phyloP scores from a whole-genome alignment of 2,329 filamentous ascomycete species.

The Aspergillus floridensis region DNA sequence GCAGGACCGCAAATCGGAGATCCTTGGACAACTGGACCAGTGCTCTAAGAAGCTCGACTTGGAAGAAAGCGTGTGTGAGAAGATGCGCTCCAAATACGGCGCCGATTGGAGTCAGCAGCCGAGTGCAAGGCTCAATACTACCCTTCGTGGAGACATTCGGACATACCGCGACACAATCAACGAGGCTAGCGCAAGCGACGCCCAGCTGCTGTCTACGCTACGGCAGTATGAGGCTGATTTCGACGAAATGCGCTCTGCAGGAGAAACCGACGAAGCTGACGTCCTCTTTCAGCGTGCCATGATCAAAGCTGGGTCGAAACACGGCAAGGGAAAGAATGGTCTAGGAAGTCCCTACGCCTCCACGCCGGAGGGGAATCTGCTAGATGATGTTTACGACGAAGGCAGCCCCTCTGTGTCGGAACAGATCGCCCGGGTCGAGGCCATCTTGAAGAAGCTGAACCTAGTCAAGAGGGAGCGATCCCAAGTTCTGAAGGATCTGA shows the following conservation, averaged over 20 bases:
- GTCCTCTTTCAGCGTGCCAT: conserved; percentile 84
- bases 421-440: conserved; percentile 85
- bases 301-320: conserved; percentile 66
- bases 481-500: conserved; percentile 92
- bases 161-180: conserved; percentile 87
- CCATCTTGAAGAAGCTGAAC: conserved; percentile 85
- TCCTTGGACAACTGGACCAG: conserved; percentile 70
- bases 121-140: conserved; percentile 83
- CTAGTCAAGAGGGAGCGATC: conserved; percentile 87
- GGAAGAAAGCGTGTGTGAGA: conserved; percentile 97
- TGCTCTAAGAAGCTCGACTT: conserved; percentile 88
- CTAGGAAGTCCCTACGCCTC: conserved; percentile 57
- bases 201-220: conserved; percentile 76
- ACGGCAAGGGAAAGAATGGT: conserved; percentile 59
- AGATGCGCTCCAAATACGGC: conserved; percentile 98
- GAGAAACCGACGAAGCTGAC: conserved; percentile 81
- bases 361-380: conserved; percentile 67
- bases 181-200: conserved; percentile 83
- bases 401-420: conserved; percentile 76
- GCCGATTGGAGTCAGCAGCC: conserved; percentile 96
- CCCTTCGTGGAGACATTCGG: conserved; percentile 78
- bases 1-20: conserved; percentile 71
- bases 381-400: conserved; percentile 92
- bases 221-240: conserved; percentile 85
- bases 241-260: conserved; percentile 89